phyloP scores from a whole-genome alignment of 2,329 filamentous ascomycete species.

The Penicillium sclerotigenum region DNA sequence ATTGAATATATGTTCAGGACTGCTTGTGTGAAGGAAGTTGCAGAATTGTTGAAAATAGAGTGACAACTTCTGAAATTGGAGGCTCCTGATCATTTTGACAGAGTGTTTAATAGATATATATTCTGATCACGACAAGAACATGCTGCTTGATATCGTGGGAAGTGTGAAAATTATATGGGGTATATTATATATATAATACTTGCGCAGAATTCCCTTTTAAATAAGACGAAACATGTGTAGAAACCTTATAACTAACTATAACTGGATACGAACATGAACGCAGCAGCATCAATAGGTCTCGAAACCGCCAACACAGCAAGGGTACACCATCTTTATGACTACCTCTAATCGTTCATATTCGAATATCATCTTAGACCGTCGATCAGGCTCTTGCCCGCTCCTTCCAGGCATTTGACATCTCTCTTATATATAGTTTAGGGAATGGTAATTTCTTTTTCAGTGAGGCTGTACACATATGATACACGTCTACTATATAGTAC shows the following conservation, averaged over 20 bases:
- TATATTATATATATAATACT: background rate
- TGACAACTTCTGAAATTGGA: background rate
- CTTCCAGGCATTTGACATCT: slow-evolving; percentile 49
- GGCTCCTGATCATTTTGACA: background rate
- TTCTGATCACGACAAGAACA: background rate
- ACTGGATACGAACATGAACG: no score
- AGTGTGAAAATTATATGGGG: background rate
- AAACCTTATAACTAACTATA: no score
- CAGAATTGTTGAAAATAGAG: background rate
- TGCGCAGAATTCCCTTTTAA: no score
- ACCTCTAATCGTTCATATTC: no score
- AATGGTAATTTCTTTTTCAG: background rate
- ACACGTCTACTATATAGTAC: background rate
- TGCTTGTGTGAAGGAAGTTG: background rate
- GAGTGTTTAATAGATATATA: background rate
- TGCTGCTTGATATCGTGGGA: no score
- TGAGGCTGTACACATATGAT: background rate
- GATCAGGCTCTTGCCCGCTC: slow-evolving; percentile 51
- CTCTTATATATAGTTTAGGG: no score
- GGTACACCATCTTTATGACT: no score
- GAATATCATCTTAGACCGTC: no score
- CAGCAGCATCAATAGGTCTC: no score
- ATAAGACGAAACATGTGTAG: no score
- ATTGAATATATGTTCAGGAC: background rate
- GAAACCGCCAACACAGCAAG: no score